Evolutionary conservation across 176 grass and related monocot genomes (phyloP).

Genomic region (Eremochloa ophiuroides): DNA sequence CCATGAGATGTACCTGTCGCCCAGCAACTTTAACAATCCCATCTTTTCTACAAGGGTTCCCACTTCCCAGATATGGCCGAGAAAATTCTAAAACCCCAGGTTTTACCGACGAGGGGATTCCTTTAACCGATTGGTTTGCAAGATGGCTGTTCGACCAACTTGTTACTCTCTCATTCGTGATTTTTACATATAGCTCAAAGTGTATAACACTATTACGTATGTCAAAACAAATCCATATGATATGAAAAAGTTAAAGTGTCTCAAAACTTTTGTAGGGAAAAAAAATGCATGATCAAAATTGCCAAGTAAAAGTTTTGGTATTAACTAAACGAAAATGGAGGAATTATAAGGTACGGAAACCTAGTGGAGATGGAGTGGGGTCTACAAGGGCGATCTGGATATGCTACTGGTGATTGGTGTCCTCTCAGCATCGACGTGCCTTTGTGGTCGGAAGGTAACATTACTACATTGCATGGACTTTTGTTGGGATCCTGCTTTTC

Average conservation of each 20-base stretch:
- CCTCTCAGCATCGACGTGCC: constrained; percentile 5
- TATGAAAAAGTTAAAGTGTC: no score
- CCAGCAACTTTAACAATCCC: background rate
- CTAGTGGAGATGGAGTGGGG: constrained; percentile 1
- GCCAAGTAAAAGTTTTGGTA: no score
- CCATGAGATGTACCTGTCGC: background rate
- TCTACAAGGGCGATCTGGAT: background rate
- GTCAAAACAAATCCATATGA: no score
- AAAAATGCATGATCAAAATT: no score
- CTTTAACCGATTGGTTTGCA: no score
- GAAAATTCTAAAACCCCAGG: background rate
- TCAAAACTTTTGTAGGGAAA: no score
- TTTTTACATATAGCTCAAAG: no score
- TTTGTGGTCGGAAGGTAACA: background rate
- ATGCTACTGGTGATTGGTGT: background rate
- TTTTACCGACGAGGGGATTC: background rate
- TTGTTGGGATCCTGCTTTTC: background rate
- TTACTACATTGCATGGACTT: background rate
- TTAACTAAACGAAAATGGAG: no score
- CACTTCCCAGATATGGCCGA: background rate
- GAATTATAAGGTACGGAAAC: no score
- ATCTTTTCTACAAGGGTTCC: background rate
- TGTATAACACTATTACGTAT: no score
- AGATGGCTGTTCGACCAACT: no score
- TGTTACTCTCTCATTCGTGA: no score